A percentile compares a stretch with the other conserved stretches of the same genome.
phyloP scores from a whole-genome alignment of 108 stramenopile species.

The Stephanodiscus triporus region DNA sequence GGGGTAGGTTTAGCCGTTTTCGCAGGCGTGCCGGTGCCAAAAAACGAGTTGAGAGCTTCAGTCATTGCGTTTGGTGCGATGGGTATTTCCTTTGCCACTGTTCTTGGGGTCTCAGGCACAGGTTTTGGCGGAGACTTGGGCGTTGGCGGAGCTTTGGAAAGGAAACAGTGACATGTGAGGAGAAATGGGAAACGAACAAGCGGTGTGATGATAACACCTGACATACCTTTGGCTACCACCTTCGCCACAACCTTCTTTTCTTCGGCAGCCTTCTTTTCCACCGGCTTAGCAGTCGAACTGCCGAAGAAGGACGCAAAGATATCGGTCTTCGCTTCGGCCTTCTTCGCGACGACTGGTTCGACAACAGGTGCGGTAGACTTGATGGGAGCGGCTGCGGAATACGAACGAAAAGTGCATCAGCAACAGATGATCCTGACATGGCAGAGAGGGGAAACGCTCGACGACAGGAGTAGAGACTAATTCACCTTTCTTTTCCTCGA shows the following conservation, averaged over 20 bases:
- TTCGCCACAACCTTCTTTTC: conserved; percentile 24
- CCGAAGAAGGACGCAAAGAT: conserved; percentile 10
- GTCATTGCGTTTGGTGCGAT: conserved; percentile 51
- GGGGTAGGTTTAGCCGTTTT: conserved; percentile 42
- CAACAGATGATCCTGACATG: background rate
- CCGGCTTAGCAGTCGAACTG: conserved; percentile 2
- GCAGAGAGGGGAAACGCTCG: background rate
- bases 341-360: conserved; percentile 17
- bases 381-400: conserved; percentile 34
- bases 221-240: conserved; percentile 13
- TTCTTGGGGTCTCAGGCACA: conserved; percentile 6
- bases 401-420: background rate
- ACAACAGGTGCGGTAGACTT: conserved; percentile 31
- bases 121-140: conserved; percentile 30
- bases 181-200: background rate
- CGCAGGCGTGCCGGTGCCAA: conserved; percentile 25
- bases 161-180: background rate
- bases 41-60: conserved; percentile 54
- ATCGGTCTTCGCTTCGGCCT: conserved; percentile 27
- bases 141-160: conserved; percentile 11
- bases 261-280: conserved; percentile 13
- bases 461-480: background rate
- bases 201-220: background rate
- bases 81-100: conserved; percentile 26
- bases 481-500: background rate